phyloP scores from a whole-genome alignment of 345 rosid species.

The Corchorus capsularis region DNA sequence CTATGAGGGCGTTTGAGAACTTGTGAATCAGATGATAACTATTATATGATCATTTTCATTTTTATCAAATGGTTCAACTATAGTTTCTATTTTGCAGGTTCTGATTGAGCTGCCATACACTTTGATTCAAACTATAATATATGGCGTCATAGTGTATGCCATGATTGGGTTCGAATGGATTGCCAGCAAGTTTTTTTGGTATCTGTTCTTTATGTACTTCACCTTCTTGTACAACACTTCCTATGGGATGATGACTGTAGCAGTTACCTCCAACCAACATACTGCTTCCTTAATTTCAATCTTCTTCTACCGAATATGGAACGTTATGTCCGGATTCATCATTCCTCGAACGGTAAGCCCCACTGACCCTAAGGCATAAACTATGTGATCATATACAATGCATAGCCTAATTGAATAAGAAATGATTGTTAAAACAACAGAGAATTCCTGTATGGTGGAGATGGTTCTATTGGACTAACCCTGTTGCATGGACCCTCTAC shows the following conservation, averaged over 20 bases:
- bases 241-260: conserved; percentile 70
- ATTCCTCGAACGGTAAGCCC: conserved; percentile 48
- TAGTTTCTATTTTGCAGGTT: conserved; percentile 38
- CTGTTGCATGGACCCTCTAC: conserved; percentile 55
- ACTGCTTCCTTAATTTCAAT: conserved; percentile 50
- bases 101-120: conserved; percentile 57
- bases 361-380: background rate
- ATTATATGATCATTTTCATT: background rate
- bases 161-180: conserved; percentile 67
- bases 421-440: conserved; percentile 27
- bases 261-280: conserved; percentile 55
- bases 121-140: conserved; percentile 44
- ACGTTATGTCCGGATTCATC: conserved; percentile 62
- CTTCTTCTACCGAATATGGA: conserved; percentile 52
- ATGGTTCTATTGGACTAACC: conserved; percentile 65
- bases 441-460: conserved; percentile 73
- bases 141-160: background rate
- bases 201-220: conserved; percentile 61
- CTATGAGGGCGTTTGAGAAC: background rate
- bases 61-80: too few relatives aligned
- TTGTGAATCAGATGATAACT: too few relatives aligned
- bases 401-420: background rate
- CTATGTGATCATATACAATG: background rate
- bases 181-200: conserved; percentile 55
- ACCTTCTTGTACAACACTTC: conserved; percentile 53